Conservation (phyloP, 2,329 filamentous ascomycete genomes). For the Phaeosphaeriaceae sp. region DNA sequence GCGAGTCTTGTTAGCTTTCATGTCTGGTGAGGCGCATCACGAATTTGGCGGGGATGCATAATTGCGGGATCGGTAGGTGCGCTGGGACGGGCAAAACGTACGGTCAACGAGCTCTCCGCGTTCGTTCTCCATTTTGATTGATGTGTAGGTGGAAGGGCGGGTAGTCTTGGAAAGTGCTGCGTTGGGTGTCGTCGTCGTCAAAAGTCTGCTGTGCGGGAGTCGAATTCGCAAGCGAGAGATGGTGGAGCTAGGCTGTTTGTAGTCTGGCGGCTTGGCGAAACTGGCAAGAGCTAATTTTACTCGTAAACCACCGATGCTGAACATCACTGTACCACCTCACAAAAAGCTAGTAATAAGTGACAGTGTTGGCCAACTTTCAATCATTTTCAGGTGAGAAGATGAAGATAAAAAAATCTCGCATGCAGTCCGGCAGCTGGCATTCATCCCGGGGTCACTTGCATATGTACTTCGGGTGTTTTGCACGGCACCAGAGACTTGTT, state of each 20-base stretch:
- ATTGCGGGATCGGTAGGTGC: background rate
- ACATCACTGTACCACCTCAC: background rate
- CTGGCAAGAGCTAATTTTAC: background rate
- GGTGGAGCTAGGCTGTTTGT: background rate
- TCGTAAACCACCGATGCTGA: background rate
- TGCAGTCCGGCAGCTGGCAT: too few species aligned
- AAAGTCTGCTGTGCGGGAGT: constrained; percentile 24
- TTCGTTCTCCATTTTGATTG: constrained; percentile 96
- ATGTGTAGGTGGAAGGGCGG: constrained; percentile 36
- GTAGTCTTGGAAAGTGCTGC: constrained; percentile 32
- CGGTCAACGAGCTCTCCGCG: constrained; percentile 98
- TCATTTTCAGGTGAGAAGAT: background rate
- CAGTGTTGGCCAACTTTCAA: background rate
- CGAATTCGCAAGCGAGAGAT: constrained; percentile 8
- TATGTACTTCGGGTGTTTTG: background rate
- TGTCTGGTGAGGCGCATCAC: constrained; percentile 51
- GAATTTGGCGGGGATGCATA: constrained; percentile 60
- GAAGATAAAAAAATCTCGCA: too few species aligned
- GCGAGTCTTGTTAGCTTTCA: constrained; percentile 22
- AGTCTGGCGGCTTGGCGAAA: background rate
- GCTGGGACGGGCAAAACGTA: constrained; percentile 19
- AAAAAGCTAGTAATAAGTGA: background rate
- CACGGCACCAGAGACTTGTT: background rate
- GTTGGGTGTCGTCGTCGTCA: constrained; percentile 36
- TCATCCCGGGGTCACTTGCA: background rate